phyloP scores from a whole-genome alignment of 768 basidiomycete genomes.

The Leccinum disarticulatum region DNA sequence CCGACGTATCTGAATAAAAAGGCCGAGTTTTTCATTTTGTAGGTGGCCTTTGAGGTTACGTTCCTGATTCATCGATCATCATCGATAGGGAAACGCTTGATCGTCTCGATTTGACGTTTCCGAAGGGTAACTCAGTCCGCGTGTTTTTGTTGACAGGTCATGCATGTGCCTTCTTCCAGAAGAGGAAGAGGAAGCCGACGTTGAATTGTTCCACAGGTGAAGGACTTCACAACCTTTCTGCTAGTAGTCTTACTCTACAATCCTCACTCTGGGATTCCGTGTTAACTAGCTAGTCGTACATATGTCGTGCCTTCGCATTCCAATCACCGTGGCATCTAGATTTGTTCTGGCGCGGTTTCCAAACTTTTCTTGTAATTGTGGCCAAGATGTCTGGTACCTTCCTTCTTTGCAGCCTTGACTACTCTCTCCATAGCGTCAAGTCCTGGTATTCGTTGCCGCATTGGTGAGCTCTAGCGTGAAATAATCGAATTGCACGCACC shows the following conservation, averaged over 20 bases:
- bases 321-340: conserved; percentile 14
- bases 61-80: conserved; percentile 6
- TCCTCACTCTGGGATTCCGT: background rate
- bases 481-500: conserved; percentile 40
- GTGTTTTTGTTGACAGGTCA: conserved; percentile 61
- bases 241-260: background rate
- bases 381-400: conserved; percentile 62
- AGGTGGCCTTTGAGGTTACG: background rate
- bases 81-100: conserved; percentile 81
- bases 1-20: background rate
- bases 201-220: conserved; percentile 68
- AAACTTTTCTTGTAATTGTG: conserved; percentile 67
- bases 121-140: conserved; percentile 85
- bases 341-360: conserved; percentile 34
- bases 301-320: too few relatives aligned
- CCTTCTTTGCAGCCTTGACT: conserved; percentile 63
- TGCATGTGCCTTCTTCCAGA: conserved; percentile 67
- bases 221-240: background rate
- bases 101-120: conserved; percentile 91
- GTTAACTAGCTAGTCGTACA: background rate
- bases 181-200: conserved; percentile 84
- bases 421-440: conserved; percentile 85
- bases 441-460: conserved; percentile 39
- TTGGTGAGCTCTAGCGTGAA: background rate
- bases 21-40: background rate